Percentiles rank a stretch among this genome's conserved stretches.
Evolutionary conservation across 2,329 filamentous ascomycete genomes (phyloP).

Genomic region (Trichoderma harzianum): DNA sequence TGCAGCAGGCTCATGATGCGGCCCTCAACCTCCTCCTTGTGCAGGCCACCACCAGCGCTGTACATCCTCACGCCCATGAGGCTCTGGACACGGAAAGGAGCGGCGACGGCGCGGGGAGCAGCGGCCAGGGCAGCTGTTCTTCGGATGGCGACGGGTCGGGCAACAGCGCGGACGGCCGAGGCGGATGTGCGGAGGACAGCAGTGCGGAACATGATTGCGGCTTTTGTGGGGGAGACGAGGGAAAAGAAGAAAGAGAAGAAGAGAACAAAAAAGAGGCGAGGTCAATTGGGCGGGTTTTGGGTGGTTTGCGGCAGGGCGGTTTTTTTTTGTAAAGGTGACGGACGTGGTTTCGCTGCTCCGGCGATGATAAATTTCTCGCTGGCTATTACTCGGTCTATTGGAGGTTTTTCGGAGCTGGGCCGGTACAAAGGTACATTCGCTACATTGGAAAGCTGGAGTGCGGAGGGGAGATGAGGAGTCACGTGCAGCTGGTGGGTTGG

Average conservation of each 20-base stretch:
- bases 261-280: background rate
- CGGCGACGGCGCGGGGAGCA: conserved; percentile 48
- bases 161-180: conserved; percentile 50
- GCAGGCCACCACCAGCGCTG: conserved; percentile 74
- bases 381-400: conserved; percentile 27
- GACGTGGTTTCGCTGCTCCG: background rate
- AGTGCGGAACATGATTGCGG: conserved; percentile 74
- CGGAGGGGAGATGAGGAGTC: background rate
- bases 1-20: conserved; percentile 89
- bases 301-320: conserved; percentile 15
- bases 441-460: conserved; percentile 9
- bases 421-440: background rate
- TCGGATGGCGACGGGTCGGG: conserved; percentile 52
- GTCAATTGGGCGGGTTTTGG: too few relatives aligned
- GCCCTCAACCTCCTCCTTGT: conserved; percentile 81
- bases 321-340: conserved; percentile 13
- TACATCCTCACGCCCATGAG: conserved; percentile 78
- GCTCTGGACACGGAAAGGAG: conserved; percentile 46
- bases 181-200: conserved; percentile 70
- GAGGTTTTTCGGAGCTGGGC: conserved; percentile 29
- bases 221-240: background rate
- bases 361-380: conserved; percentile 48
- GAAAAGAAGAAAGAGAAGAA: background rate
- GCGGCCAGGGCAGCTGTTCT: conserved; percentile 54
- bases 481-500: conserved; percentile 16